Evolutionary conservation across 2,329 filamentous ascomycete genomes (phyloP), one percentile per base, ranked within the genome.

Genomic region (Epichloe hybrida): DNA sequence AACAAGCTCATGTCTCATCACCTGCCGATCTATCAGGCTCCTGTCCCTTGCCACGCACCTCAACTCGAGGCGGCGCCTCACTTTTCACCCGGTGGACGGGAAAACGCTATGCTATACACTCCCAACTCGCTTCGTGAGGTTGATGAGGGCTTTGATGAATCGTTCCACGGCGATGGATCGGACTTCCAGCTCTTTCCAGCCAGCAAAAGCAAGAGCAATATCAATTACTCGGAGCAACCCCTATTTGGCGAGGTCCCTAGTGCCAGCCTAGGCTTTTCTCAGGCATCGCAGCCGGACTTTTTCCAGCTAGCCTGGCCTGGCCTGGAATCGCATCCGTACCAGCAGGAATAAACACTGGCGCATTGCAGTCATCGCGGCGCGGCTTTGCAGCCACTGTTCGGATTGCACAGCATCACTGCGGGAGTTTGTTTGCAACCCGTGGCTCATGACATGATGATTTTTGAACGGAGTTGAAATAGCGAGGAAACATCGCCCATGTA

Each of bases 31-130:
- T 65, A 60, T 51, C 58, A 58, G 49, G 43, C 53, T 2, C 42
- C 55, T 20, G 57, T 60, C 43, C 59, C 69, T 20, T 65, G 54
- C 34, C 50, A 55, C 15, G 49, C 55, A 11, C 56, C 57, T 4
- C 55, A 54, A 17, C 7, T 53, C 7, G 47, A 58, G 42, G 53
- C 52, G 56, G 55, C 68, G 35, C 67, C 73, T 27, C 82, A 86
- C 54, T 76, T 88, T 54, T 88, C 84, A 3, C 83, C 84, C 8
- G 73, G 74, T 50, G 84, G 81, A 5, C 83, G 87, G 58, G 75
- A 77, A 37, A 81, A 84, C 53, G 70, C 80, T 1, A 85, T 86
- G 69, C 74, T 88, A 35, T 84, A 75, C 66, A 84, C 84, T 9
- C 81, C 84, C 46, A 74, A 74, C 41, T 82, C 81, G 0, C 65